Evolutionary conservation across 129 eudicot species (phyloP).

Genomic region (Helianthus annuus): HanXRQr2.0-SUNRISE NC_035441.2:113569799-113570298

Average conservation of each 20-base stretch:
- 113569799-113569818: slow-evolving; percentile 81
- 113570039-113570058: background rate
- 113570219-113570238: slow-evolving; percentile 95
- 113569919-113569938: slow-evolving; percentile 93
- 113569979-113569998: background rate
- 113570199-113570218: slow-evolving; percentile 69
- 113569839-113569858: slow-evolving; percentile 84
- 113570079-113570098: too few relatives aligned
- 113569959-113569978: slow-evolving; percentile 75
- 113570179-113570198: slow-evolving; percentile 90
- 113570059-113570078: too few relatives aligned
- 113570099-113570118: too few relatives aligned
- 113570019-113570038: too few relatives aligned
- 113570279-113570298: slow-evolving; percentile 97
- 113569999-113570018: background rate
- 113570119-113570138: too few relatives aligned
- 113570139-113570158: background rate
- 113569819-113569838: slow-evolving; percentile 85
- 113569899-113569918: slow-evolving; percentile 69
- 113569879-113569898: slow-evolving; percentile 64
- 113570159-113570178: slow-evolving; percentile 94
- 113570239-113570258: slow-evolving; percentile 70
- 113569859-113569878: slow-evolving; percentile 64
- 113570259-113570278: slow-evolving; percentile 89
- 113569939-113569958: slow-evolving; percentile 86